Evolutionary conservation across 345 rosid species (phyloP).

Genomic region (Lepidium aucheri): DNA sequence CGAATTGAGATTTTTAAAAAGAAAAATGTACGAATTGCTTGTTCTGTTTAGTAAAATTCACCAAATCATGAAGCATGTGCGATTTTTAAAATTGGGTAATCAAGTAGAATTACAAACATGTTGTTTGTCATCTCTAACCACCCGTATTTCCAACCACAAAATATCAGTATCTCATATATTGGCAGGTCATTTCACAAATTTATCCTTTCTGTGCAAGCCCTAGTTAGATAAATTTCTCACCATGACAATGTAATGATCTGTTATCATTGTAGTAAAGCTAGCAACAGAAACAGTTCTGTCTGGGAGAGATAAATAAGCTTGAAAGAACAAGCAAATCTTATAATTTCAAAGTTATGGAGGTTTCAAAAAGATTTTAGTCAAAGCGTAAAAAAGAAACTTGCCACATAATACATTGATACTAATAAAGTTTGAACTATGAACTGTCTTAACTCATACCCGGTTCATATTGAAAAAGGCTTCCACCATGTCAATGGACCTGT

Average conservation of each 20-base stretch:
- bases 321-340: slow-evolving; percentile 19
- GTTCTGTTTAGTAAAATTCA: no score
- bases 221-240: slow-evolving; percentile 36
- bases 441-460: slow-evolving; percentile 33
- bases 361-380: background rate
- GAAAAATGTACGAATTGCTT: no score
- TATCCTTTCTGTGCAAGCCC: background rate
- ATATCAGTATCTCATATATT: slow-evolving; percentile 1
- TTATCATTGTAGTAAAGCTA: slow-evolving; percentile 97
- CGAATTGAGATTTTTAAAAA: no score
- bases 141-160: background rate
- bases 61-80: no score
- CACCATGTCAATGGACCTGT: slow-evolving; percentile 78
- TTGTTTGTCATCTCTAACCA: no score
- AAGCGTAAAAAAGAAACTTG: background rate
- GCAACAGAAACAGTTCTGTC: slow-evolving; percentile 90
- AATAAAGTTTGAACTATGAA: background rate
- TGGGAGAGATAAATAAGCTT: slow-evolving; percentile 94
- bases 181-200: background rate
- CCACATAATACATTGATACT: background rate
- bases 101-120: no score
- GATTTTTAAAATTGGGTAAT: no score
- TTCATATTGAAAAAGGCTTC: slow-evolving; percentile 88
- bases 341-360: background rate
- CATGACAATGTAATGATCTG: slow-evolving; percentile 83